Base-by-base conservation (phyloP, 2,329 filamentous ascomycete genomes). In the Exophiala xenobiotica region DNA sequence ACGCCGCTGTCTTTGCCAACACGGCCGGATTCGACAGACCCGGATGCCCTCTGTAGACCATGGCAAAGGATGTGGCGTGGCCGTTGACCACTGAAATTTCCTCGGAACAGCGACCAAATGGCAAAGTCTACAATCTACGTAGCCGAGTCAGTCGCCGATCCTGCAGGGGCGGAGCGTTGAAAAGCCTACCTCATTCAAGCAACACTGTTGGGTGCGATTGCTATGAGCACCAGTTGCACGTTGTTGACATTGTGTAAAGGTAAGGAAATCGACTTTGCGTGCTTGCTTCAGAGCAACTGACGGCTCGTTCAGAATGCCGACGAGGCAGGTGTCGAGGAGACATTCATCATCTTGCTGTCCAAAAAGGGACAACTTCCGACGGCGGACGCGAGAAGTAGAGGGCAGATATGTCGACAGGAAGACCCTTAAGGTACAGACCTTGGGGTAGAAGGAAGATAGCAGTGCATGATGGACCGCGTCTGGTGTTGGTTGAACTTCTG, bases 11-110 rank as follows among this genome's bases (percentile, higher is more conserved):
- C 59, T 77, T 81, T 27, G 12, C 42, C 41, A 8, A 18, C 40
- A 11, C 33, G 19, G 3, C 38, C 49, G n/a, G 33, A 23, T 11
- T 27, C 43, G 4, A 18, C 22, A n/a, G 45, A 12, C 7, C 9
- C 37, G 23, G 37, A 26, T 27, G 41, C 50, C 40, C 45, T 42
- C 61, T 86, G 82, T 62, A 85, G 95, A 19, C 92, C 92, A 74
- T 95, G 86, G 61, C 89, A 91, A 3, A 99, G 78, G 4, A 96
- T 64, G 70, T 96, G 88, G 44, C 81, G 79, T 1, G 86, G 85
- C 63, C 78, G 80, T 43, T 74, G 67, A 52, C 69, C 70, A 22
- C 68, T 63, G 14, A 66, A 65, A 24, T 75, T 71, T 12, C 74
- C 70, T 9, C 79, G 81, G 67, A 95, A 96, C 1, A 96, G 74